Evolutionary conservation across 768 basidiomycete species (phyloP), one percentile per base, ranked within the genome.

Genomic region (Kwoniella dejecticola): DNA sequence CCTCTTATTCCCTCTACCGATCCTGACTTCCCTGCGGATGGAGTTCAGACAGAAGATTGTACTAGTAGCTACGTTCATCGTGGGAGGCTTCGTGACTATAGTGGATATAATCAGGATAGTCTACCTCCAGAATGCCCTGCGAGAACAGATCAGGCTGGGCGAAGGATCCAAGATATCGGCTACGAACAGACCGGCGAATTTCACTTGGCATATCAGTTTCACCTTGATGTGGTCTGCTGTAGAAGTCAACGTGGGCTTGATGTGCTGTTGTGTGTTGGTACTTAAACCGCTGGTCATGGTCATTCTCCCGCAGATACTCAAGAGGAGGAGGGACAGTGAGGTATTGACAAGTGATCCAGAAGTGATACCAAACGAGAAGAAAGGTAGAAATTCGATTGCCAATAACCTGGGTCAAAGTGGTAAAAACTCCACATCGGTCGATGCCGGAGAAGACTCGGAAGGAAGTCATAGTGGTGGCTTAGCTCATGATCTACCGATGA

Each of bases 141-240:
- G 63, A 48, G 50, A 52, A 5, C 61, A 67, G 21, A 30, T 48
- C 11, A 36, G 12, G 1, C 24, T 46, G 19, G 19, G 19, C 19
- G 12, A 42, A 42, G 19, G 12, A 11, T 42, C 41, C 10, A 42
- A 12, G 6, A 42, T 42, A 11, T 13, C 41, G 6, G 41, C 41
- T 13, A 42, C 11, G 6, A 42, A 42, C 19, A 60, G 59, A 30
- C 66, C 60, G 11, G 19, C 57, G n/a, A 64, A 73, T 50, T 70
- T 76, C 55, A 66, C 57, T 27, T 76, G 69, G 60, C 48, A 71
- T 26, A 64, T 60, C 7, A 67, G 66, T 29, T 69, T 69, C 50
- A 61, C 65, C 13, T 65, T 71, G 57, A 74, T 76, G 72, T 76
- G 70, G 70, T 72, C 70, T 12, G 63, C 64, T n/a, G 72, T 76